Evolutionary conservation across 441 rosid species (phyloP).

Genomic region (Aleurites moluccanus): DNA sequence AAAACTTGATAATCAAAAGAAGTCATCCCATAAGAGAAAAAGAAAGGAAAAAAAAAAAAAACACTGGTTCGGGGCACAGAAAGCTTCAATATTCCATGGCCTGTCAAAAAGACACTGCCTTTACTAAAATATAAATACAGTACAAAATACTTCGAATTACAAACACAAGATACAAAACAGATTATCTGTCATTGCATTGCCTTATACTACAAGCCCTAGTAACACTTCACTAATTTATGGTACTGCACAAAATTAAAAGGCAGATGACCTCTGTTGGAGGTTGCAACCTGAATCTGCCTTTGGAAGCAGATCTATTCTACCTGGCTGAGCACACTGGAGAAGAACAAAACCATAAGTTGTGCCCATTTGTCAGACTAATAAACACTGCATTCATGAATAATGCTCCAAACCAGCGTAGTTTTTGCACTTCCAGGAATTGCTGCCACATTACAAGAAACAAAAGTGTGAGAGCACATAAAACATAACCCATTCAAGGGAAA

Average conservation of each 20-base stretch:
- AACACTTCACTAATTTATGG: neutral
- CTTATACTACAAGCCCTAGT: neutral
- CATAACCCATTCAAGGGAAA: too few relatives aligned
- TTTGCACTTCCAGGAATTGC: neutral
- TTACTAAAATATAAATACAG: neutral
- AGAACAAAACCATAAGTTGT: neutral
- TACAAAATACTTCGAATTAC: neutral
- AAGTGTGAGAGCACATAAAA: neutral
- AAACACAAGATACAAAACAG: slow-evolving; percentile 1
- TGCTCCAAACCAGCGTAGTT: neutral
- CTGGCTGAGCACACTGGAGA: neutral
- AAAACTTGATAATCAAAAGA: too few relatives aligned
- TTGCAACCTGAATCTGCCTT: neutral
- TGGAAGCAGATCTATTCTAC: neutral
- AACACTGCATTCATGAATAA: neutral
- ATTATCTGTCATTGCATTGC: neutral
- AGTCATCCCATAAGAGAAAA: too few relatives aligned
- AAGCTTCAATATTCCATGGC: neutral
- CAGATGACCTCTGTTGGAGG: neutral
- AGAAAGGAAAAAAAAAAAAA: too few relatives aligned
- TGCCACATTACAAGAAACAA: neutral
- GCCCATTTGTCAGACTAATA: neutral
- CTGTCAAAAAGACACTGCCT: slow-evolving; percentile 7
- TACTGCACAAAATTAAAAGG: slow-evolving; percentile 18
- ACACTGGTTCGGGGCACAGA: too few relatives aligned